phyloP scores from a whole-genome alignment of 331 rosid genomes.

The Spiraea crenata region DNA sequence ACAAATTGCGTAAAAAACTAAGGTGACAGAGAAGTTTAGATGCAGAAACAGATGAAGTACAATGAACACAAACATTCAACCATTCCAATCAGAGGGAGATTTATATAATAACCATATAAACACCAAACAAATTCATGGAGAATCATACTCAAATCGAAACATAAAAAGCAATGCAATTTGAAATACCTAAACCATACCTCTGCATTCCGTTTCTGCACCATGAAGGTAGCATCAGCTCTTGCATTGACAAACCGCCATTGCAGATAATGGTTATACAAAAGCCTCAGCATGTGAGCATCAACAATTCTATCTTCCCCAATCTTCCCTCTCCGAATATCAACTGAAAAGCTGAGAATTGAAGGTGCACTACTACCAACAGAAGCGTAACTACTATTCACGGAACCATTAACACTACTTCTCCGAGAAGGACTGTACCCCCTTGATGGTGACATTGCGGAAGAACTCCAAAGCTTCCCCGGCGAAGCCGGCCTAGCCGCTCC shows the following conservation, averaged over 20 bases:
- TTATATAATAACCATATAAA: not conserved
- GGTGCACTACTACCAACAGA: constrained; percentile 40
- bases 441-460: constrained; percentile 66
- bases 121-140: constrained; percentile 1
- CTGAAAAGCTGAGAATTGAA: constrained; percentile 89
- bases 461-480: constrained; percentile 77
- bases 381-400: constrained; percentile 47
- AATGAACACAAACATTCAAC: not conserved
- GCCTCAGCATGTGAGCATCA: constrained; percentile 89
- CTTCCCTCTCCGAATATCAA: constrained; percentile 91
- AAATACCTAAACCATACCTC: constrained; percentile 60
- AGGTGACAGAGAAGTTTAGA: constrained; percentile 6
- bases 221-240: constrained; percentile 87
- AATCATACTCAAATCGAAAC: not conserved
- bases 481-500: constrained; percentile 77
- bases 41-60: not conserved
- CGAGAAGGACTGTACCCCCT: constrained; percentile 89
- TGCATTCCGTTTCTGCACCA: constrained; percentile 81
- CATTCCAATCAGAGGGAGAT: not conserved
- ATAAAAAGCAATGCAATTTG: constrained; percentile 4
- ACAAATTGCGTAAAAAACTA: not conserved
- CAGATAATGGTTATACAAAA: constrained; percentile 78
- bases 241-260: constrained; percentile 99
- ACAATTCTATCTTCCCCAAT: constrained; percentile 89
- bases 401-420: constrained; percentile 58